Conservation (phyloP, 1,139 yeast genomes). For the Debaryomycetaceae sp. region DNA sequence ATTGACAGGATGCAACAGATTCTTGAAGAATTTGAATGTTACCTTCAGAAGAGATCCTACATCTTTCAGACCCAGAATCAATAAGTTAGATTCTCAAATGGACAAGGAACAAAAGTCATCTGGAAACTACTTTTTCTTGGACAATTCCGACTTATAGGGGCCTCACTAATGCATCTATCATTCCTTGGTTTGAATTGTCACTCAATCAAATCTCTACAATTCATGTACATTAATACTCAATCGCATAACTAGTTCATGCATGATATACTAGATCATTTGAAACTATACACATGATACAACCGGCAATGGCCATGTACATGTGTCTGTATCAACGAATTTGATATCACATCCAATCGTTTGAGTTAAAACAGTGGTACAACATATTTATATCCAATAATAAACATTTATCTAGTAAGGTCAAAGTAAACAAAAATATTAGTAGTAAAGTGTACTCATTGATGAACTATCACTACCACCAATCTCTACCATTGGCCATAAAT, state of each 20-base stretch:
- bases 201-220: not conserved
- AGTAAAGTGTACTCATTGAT: too few relatives aligned
- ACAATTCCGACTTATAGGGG: slow-evolving; percentile 40
- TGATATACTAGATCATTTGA: not conserved
- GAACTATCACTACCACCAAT: too few relatives aligned
- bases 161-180: not conserved
- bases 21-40: slow-evolving; percentile 94
- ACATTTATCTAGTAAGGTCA: not conserved
- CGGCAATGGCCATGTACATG: not conserved
- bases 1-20: slow-evolving; percentile 94
- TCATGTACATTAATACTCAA: slow-evolving; percentile 2
- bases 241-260: slow-evolving; percentile 1
- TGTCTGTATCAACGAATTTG: not conserved
- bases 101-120: slow-evolving; percentile 90
- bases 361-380: not conserved
- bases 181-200: not conserved
- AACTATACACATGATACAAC: not conserved
- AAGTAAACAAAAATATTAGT: too few relatives aligned
- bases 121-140: slow-evolving; percentile 96
- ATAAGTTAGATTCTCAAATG: slow-evolving; percentile 96
- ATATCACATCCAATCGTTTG: not conserved
- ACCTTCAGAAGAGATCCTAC: slow-evolving; percentile 99
- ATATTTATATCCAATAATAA: not conserved
- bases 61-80: slow-evolving; percentile 96
- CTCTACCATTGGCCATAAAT: too few relatives aligned